These are phyloP conservation scores for Sarocladium brachiariae DNA, from an alignment of 2,329 filamentous ascomycete species.

Conservation along the genomic window DNA sequence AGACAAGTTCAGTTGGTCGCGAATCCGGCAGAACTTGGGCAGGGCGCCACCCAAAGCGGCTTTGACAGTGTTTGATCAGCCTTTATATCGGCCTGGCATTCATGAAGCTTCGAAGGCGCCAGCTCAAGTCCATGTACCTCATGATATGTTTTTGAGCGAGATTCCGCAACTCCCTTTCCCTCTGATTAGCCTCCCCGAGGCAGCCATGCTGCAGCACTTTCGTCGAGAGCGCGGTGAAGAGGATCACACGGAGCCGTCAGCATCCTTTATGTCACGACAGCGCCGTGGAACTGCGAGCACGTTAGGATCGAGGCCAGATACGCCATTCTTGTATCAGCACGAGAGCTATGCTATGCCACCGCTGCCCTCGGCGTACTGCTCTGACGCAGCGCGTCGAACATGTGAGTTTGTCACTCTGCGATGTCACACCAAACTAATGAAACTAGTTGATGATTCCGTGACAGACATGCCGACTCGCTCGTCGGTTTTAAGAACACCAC, in stretches of 20 bases:
- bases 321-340: slow-evolving; percentile 17
- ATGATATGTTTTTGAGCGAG: slow-evolving; percentile 17
- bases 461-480: background rate
- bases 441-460: slow-evolving; percentile 5
- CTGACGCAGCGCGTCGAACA: background rate
- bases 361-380: background rate
- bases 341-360: background rate
- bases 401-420: background rate
- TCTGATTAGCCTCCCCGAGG: slow-evolving; percentile 30
- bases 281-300: slow-evolving; percentile 26
- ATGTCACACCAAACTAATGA: background rate
- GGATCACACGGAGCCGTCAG: slow-evolving; percentile 26
- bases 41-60: slow-evolving; percentile 17
- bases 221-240: slow-evolving; percentile 28
- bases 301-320: slow-evolving; percentile 20
- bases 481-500: slow-evolving; percentile 3
- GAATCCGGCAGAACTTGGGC: slow-evolving; percentile 18
- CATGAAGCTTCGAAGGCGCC: background rate
- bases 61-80: slow-evolving; percentile 19
- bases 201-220: slow-evolving; percentile 26
- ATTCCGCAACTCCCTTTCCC: slow-evolving; percentile 27
- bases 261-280: slow-evolving; percentile 21
- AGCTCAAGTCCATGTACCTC: slow-evolving; percentile 14
- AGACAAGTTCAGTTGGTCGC: slow-evolving; percentile 19
- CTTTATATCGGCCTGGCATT: slow-evolving; percentile 14